Evolutionary conservation across 2,329 filamentous ascomycete genomes (phyloP), one percentile per base, ranked within the genome.

Genomic region (Lizonia empirigonia): DNA sequence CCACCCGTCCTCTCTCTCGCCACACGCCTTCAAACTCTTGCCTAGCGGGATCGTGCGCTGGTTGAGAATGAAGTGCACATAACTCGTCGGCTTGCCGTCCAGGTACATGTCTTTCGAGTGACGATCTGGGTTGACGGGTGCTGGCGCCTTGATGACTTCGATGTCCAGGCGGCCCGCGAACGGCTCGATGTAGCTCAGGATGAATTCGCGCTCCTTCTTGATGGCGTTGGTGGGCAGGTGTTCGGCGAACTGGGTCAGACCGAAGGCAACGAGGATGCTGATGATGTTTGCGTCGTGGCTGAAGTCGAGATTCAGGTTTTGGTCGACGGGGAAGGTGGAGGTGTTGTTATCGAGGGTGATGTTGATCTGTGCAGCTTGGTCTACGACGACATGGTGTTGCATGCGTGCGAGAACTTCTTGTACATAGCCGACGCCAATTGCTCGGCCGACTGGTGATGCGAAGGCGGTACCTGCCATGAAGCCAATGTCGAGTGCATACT

Each of bases 271-370:
- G 4, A 91, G 75, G 57, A 91, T 82, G 20, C 82, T 81, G 60
- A 86, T 78, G 53, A 90, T 89, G 67, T 88, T 89, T 24, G 86
- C 87, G 71, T 92, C 89, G 70, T 92, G 89, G 13, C 83, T 86
- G 69, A 91, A 91, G 75, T 91, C 89, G 40, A 91, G 82, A 70
- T 91, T 90, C 13, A 92, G 77, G 18, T 77, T 81, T 67, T 92
- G 89, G 65, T 90, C 83, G 4, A 89, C 74, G 0, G 89, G 89
- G 68, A 92, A 92, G 0, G 88, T 91, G 27, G 77, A 76, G 0
- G 80, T 80, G 70, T 81, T 89, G 65, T 79, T 83, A 74, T 89
- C 86, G 23, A 90, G 80, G 0, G 87, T 90, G n/a, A 82, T 78
- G 67, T 90, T 90, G 74, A 79, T 70, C 48, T 78, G 75, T 0